Percentiles rank a stretch among this genome's conserved stretches.
These are phyloP conservation scores for Amanita muscaria DNA, from an alignment of 768 basidiomycete species.

Conservation along the genomic window DNA sequence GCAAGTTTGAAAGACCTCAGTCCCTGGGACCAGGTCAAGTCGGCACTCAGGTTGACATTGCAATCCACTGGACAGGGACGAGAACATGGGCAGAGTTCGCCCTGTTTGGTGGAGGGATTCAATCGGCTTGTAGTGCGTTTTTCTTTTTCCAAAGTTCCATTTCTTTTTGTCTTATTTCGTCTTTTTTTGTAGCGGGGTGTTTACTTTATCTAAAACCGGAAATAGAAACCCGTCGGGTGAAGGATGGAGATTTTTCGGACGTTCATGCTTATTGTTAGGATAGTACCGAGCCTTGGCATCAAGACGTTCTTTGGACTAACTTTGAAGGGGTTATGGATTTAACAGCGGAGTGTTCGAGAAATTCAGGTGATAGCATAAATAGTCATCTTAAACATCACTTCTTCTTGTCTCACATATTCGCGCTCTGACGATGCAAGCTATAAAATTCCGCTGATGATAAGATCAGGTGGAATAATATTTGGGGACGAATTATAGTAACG, in stretches of 20 bases:
- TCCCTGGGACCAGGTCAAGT: conserved; percentile 19
- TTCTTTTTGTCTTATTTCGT: neutral
- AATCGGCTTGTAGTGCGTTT: neutral
- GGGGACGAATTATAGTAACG: no score
- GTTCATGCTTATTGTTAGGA: conserved; percentile 63
- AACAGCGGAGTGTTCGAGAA: no score
- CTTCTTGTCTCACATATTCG: no score
- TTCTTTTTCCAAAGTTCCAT: conserved; percentile 1
- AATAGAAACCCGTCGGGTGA: conserved; percentile 57
- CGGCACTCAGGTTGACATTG: conserved; percentile 29
- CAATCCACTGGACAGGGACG: conserved; percentile 45
- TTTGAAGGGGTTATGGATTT: no score
- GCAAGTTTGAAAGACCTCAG: conserved; percentile 16
- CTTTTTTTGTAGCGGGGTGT: conserved; percentile 31
- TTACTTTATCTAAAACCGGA: conserved; percentile 67
- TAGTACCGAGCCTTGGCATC: no score
- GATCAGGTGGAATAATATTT: no score
- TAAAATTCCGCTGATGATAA: no score
- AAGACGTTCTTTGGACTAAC: no score
- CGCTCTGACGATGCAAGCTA: no score
- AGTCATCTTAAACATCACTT: no score
- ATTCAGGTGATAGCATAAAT: no score
- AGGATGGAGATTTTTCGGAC: conserved; percentile 62
- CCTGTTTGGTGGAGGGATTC: conserved; percentile 52
- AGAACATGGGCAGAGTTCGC: conserved; percentile 54